These are phyloP conservation scores for Ophiocordyceps camponoti-rufipedis DNA, from an alignment of 2,329 filamentous ascomycete species.

Conservation along the genomic window DNA sequence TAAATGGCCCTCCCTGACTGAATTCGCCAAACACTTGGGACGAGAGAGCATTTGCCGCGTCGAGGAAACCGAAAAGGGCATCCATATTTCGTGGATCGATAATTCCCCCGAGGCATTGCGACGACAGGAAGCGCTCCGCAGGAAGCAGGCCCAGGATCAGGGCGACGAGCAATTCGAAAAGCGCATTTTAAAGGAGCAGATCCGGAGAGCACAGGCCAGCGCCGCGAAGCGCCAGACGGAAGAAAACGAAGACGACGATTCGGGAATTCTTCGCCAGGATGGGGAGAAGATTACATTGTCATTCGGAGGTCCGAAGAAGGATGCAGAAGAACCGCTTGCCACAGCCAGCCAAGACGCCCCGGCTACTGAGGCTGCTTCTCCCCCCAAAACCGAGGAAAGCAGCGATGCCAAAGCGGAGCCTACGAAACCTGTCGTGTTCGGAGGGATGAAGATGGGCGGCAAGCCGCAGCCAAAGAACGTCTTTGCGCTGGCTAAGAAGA, in stretches of 20 bases:
- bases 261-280: conserved; percentile 38
- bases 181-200: conserved; percentile 65
- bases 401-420: conserved; percentile 5
- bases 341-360: conserved; percentile 1
- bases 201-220: conserved; percentile 49
- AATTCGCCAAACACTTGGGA: conserved; percentile 77
- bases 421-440: conserved; percentile 14
- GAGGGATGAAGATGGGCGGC: conserved; percentile 38
- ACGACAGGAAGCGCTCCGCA: conserved; percentile 61
- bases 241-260: conserved; percentile 21
- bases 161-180: conserved; percentile 85
- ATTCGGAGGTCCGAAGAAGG: conserved; percentile 35
- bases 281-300: conserved; percentile 62
- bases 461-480: conserved; percentile 62
- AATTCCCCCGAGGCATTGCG: conserved; percentile 72
- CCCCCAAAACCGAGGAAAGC: conserved; percentile 3
- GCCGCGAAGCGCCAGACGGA: conserved; percentile 21
- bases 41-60: conserved; percentile 77
- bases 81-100: conserved; percentile 83
- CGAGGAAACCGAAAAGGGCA: conserved; percentile 71
- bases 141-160: conserved; percentile 73
- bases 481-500: conserved; percentile 50
- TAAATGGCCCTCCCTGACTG: conserved; percentile 70
- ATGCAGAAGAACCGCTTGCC: conserved; percentile 3
- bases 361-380: conserved; percentile 3